phyloP scores from a whole-genome alignment of 441 rosid genomes.

The Populus trichocarpa region DNA sequence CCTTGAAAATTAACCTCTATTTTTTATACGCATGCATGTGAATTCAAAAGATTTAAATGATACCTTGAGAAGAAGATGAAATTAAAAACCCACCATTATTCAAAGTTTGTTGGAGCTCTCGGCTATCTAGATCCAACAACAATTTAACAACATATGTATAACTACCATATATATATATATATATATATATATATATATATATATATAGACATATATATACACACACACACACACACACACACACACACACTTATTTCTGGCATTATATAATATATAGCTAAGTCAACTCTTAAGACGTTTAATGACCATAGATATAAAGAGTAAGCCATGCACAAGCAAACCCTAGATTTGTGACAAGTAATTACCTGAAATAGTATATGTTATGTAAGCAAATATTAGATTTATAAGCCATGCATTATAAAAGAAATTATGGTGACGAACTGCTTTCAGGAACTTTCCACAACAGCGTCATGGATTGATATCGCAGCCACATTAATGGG shows the following conservation, averaged over 20 bases:
- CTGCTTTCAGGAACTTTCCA: conserved; percentile 20
- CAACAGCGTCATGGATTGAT: background rate
- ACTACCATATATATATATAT: background rate
- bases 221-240: no score
- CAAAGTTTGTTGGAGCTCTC: conserved; percentile 47
- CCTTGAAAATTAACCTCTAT: no score
- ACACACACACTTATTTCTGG: background rate
- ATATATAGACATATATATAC: no score
- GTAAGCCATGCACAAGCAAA: conserved; percentile 39
- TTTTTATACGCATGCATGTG: background rate
- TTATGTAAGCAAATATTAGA: conserved; percentile 19
- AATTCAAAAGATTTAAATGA: background rate
- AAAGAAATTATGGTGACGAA: conserved; percentile 7
- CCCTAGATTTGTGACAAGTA: conserved; percentile 40
- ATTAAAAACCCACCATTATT: conserved; percentile 10
- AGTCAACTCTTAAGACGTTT: conserved; percentile 29
- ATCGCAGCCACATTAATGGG: background rate
- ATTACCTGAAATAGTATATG: conserved; percentile 24
- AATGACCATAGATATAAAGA: conserved; percentile 10
- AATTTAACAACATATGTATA: conserved; percentile 40
- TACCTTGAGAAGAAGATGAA: background rate
- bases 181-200: no score
- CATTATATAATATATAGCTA: background rate
- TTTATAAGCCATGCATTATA: background rate
- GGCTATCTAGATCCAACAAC: conserved; percentile 40